Percentiles rank a stretch among this genome's conserved stretches.
Conservation (phyloP, 352 stramenopile species). For the Globisporangium lucens region DNA sequence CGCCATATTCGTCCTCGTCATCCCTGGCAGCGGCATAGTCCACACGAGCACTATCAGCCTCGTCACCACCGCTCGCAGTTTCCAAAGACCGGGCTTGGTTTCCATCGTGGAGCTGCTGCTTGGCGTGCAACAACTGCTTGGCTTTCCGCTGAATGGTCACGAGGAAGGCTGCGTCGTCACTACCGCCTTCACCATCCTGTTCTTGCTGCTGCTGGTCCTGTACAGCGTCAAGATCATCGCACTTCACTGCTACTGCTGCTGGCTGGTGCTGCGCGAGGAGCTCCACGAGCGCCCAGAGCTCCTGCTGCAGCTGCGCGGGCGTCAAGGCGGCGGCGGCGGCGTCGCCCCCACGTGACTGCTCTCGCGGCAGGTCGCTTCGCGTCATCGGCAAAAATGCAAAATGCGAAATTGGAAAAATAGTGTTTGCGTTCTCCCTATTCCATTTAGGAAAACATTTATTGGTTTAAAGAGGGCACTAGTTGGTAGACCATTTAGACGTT, state of each 20-base stretch:
- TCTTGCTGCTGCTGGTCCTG: neutral
- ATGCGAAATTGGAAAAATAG: neutral
- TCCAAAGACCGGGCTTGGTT: constrained; percentile 7
- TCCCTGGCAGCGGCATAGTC: neutral
- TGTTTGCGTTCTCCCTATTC: neutral
- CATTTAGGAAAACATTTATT: neutral
- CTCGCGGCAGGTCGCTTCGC: neutral
- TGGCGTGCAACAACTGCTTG: constrained; percentile 27
- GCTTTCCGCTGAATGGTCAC: constrained; percentile 25
- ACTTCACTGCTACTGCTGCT: constrained; percentile 5
- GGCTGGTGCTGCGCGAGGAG: constrained; percentile 17
- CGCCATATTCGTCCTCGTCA: neutral
- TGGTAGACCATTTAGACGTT: too few species aligned
- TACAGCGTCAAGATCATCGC: neutral
- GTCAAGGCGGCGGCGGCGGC: constrained; percentile 9
- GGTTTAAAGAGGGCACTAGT: too few species aligned
- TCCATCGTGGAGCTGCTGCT: constrained; percentile 7
- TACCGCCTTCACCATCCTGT: neutral
- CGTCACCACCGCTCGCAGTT: neutral
- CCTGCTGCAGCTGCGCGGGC: constrained; percentile 18
- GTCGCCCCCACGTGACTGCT: neutral
- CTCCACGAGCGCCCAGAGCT: constrained; percentile 58
- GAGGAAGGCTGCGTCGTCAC: constrained; percentile 22
- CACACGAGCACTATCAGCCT: neutral
- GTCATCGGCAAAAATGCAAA: constrained; percentile 14